These are phyloP conservation scores for Diaporthe sp. DNA, from an alignment of 2,329 filamentous ascomycete genomes.

Conservation along the genomic window DNA sequence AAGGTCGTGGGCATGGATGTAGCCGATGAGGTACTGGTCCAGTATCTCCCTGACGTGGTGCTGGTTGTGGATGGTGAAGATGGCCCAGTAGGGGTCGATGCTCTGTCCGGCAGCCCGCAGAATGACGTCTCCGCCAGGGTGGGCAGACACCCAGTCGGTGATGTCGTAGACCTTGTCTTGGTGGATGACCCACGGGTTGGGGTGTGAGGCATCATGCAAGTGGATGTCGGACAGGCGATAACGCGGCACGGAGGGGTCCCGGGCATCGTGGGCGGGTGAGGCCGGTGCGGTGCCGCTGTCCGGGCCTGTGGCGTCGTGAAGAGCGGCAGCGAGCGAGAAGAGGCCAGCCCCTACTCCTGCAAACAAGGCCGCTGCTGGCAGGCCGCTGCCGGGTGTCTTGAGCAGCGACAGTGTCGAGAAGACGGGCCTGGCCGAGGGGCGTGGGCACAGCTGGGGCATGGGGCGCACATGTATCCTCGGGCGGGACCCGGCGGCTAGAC, in stretches of 20 bases:
- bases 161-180: slow-evolving; percentile 78
- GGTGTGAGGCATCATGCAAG: slow-evolving; percentile 65
- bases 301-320: slow-evolving; percentile 37
- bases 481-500: background rate
- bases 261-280: slow-evolving; percentile 45
- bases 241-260: slow-evolving; percentile 60
- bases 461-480: background rate
- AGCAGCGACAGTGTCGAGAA: slow-evolving; percentile 22
- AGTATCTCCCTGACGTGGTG: slow-evolving; percentile 76
- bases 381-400: slow-evolving; percentile 7
- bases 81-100: slow-evolving; percentile 78
- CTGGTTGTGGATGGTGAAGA: slow-evolving; percentile 78
- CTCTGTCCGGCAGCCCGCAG: slow-evolving; percentile 74
- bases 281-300: background rate
- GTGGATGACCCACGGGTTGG: slow-evolving; percentile 74
- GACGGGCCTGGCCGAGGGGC: background rate
- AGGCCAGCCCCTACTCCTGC: slow-evolving; percentile 44
- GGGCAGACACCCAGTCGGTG: slow-evolving; percentile 75
- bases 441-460: background rate
- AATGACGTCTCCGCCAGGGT: slow-evolving; percentile 78
- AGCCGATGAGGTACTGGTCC: slow-evolving; percentile 74
- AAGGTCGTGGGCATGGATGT: slow-evolving; percentile 71
- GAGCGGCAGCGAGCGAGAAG: slow-evolving; percentile 43
- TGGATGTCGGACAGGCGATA: slow-evolving; percentile 66
- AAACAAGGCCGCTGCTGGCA: slow-evolving; percentile 41